Evolutionary conservation across 2,329 filamentous ascomycete species (phyloP), one percentile per base, ranked within the genome.

Genomic region (Metarhizium album): DNA sequence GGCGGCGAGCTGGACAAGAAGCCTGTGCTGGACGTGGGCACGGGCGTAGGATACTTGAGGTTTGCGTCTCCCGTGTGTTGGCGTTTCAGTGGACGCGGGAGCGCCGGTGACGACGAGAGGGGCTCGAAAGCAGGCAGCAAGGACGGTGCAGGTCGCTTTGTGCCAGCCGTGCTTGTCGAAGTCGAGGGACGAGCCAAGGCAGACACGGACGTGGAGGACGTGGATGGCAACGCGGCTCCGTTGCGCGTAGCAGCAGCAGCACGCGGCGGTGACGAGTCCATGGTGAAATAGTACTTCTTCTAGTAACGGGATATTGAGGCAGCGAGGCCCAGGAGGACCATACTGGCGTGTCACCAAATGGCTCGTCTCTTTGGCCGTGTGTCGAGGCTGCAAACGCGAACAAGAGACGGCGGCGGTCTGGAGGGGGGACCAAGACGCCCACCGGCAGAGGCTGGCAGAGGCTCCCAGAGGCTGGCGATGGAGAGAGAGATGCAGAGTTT

Each of bases 21-120:
- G 61, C 87, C 88, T 45, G 91, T 95, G 58, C 89, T 95, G 3
- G 93, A 97, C 4, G 91, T 96, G 20, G 91, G 90, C 54, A 95
- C 79, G 1, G 93, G 93, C 2, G 93, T 97, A 42, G 93, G 93
- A 70, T 97, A 97, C 63, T 85, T 89, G 58, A 76, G 68, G 57
- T 76, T 75, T 51, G 63, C 71, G 50, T 70, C 63, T 40, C 66
- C 67, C 13, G 65, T 62, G 45, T 77, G 79, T 62, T 83, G 84
- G 64, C 85, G 81, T 71, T 90, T 90, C 46, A 71, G 64, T 6
- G 84, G 77, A 50, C 84, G 78, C 46, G 85, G 85, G 47, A 89
- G 79, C 50, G 73, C 78, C 2, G 86, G 86, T 13, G 87, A 89
- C 22, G 86, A 89, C n/a, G 86, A 86, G 52, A 87, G 72, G 48